These are phyloP conservation scores for Heterobasidion parviporum DNA, from an alignment of 1,284 basidiomycete genomes.

Conservation along the genomic window DNA sequence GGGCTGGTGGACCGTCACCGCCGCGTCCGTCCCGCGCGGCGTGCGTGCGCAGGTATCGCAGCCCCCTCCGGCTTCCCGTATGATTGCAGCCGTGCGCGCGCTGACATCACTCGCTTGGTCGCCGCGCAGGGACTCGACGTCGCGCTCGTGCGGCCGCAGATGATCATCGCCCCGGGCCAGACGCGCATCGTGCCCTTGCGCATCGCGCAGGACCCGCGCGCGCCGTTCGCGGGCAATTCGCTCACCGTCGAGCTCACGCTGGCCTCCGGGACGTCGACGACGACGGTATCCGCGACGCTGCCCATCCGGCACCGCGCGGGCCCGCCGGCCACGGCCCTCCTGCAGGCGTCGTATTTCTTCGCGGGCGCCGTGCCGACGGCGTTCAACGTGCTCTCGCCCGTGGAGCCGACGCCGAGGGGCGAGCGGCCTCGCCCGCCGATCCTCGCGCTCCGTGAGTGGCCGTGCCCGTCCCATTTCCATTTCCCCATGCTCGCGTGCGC, in stretches of 20 bases:
- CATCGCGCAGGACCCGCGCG: slow-evolving; percentile 32
- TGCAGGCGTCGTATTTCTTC: slow-evolving; percentile 55
- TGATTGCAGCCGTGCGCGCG: too few species aligned
- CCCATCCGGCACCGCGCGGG: slow-evolving; percentile 32
- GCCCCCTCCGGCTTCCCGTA: too few species aligned
- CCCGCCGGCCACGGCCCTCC: slow-evolving; percentile 11
- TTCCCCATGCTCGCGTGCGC: background rate
- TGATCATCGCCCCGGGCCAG: slow-evolving; percentile 52
- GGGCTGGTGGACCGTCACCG: slow-evolving; percentile 44
- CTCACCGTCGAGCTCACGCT: background rate
- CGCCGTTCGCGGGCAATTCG: background rate
- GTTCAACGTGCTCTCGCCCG: slow-evolving; percentile 52
- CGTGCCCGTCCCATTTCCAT: background rate
- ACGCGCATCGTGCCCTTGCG: slow-evolving; percentile 46
- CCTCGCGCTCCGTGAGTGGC: slow-evolving; percentile 59
- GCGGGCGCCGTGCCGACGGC: slow-evolving; percentile 43
- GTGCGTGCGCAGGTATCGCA: too few species aligned
- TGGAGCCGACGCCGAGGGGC: slow-evolving; percentile 13
- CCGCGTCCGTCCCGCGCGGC: too few species aligned
- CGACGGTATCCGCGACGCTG: slow-evolving; percentile 21
- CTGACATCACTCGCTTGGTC: background rate
- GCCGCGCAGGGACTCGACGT: slow-evolving; percentile 29
- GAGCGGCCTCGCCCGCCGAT: slow-evolving; percentile 36
- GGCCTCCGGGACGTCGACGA: background rate
- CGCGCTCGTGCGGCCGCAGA: slow-evolving; percentile 22